Evolutionary conservation across 768 basidiomycete genomes (phyloP), one percentile per base, ranked within the genome.

Genomic region (Russula sp.): DNA sequence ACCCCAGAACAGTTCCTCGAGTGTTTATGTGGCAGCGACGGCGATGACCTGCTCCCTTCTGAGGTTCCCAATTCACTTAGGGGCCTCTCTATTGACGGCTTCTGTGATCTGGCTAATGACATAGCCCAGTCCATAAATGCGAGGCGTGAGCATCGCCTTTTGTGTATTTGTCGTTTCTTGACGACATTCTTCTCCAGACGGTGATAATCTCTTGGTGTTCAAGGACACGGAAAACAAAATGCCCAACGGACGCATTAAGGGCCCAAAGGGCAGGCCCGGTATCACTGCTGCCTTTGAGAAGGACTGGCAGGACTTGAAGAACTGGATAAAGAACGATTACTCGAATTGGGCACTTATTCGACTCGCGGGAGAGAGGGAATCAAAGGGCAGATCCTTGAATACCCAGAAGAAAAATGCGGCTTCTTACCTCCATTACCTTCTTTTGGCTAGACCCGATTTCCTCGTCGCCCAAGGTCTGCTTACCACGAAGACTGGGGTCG

Each of bases 391-490:
- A 46, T 11, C 45, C 13, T 38, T 9, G 5, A 7, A 38, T 9
- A 13, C 9, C 6, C 36, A 38, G 36, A 8, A 29, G 39, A 9
- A 18, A 54, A 36, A 52, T 18, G 52, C 38, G 52, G 22, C 22
- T 16, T 11, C 54, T 14, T 55, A 55, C 16, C 53, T 55, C 41
- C 22, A 55, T 18, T 55, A 43, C 41, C 39, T 55, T 18, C 29
- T 55, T 45, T n/a, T 45, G 42, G 29, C 41, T n/a, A 55, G 54
- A 55, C 54, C 54, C 42, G 41, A 55, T 32, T 32, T 55, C 18
- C 45, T 22, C 45, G 45, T 56, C 18, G 45, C 56, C 6, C 56
- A 56, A 56, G 46, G 56, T 35, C 56, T 56, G 20, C 56, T 56
- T 10, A 35, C 43, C 55, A n/a, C 43, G 34, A 9, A 9, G 1